A percentile compares a stretch with the other conserved stretches of the same genome.
Conservation (phyloP, 1,284 basidiomycete genomes). For the Cryptococcus wingfieldii region DNA sequence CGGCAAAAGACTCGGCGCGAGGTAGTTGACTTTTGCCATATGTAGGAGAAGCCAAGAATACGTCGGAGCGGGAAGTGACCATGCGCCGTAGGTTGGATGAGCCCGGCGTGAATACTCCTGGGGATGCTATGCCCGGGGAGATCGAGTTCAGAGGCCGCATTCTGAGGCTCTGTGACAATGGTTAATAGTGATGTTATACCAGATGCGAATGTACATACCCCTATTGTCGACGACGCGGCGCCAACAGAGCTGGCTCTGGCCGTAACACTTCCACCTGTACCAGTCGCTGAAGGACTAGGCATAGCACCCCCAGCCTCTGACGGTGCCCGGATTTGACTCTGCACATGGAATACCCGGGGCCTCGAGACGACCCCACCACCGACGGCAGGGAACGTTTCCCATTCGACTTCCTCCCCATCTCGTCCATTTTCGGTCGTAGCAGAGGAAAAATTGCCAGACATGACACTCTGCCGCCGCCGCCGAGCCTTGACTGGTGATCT, state of each 20-base stretch:
- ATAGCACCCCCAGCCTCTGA: slow-evolving; percentile 43
- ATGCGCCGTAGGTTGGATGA: slow-evolving; percentile 34
- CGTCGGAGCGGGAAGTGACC: slow-evolving; percentile 32
- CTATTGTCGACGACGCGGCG: slow-evolving; percentile 40
- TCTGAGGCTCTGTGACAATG: slow-evolving; percentile 6
- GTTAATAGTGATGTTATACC: background rate
- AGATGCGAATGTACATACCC: slow-evolving; percentile 21
- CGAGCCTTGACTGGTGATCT: background rate
- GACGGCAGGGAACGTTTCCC: slow-evolving; percentile 63
- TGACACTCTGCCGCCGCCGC: slow-evolving; percentile 1
- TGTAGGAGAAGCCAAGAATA: slow-evolving; percentile 20
- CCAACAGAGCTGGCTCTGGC: slow-evolving; percentile 45
- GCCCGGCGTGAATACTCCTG: slow-evolving; percentile 11
- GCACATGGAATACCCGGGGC: slow-evolving; percentile 68
- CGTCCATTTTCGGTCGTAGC: slow-evolving; percentile 1
- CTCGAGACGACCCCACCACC: slow-evolving; percentile 70
- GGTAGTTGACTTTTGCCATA: background rate
- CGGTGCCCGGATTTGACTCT: slow-evolving; percentile 58
- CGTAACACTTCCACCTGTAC: slow-evolving; percentile 42
- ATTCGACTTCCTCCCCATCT: slow-evolving; percentile 31
- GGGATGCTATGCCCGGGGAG: slow-evolving; percentile 10
- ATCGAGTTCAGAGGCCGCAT: slow-evolving; percentile 8
- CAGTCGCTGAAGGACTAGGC: slow-evolving; percentile 42
- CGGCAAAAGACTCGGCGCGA: slow-evolving; percentile 13
- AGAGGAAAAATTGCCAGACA: slow-evolving; percentile 1